A percentile compares a stretch with the other conserved stretches of the same genome.
phyloP scores from a whole-genome alignment of 768 basidiomycete genomes.

The Russula vinacea region DNA sequence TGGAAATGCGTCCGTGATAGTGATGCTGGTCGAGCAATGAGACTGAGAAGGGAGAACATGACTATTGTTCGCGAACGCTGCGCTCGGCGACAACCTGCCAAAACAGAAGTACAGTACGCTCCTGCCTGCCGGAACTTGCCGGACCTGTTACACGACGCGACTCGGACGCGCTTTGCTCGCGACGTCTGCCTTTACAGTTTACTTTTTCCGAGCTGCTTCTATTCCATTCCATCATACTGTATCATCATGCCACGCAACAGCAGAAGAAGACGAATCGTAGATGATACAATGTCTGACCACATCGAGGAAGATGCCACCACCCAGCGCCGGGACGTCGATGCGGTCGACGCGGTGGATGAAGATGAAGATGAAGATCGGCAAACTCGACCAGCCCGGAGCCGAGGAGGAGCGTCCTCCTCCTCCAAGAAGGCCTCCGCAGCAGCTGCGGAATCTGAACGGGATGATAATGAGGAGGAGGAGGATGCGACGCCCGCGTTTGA shows the following conservation, averaged over 20 bases:
- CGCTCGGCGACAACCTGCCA: not conserved
- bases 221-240: not conserved
- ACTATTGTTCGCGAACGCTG: not conserved
- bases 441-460: constrained; percentile 31
- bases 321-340: constrained; percentile 38
- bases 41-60: constrained; percentile 23
- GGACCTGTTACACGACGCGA: constrained; percentile 5
- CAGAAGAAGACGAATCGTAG: constrained; percentile 39
- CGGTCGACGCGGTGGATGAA: constrained; percentile 46
- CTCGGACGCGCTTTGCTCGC: not conserved
- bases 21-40: constrained; percentile 17
- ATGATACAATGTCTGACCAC: constrained; percentile 51
- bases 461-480: constrained; percentile 36
- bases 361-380: constrained; percentile 37
- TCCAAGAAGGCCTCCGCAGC: not conserved
- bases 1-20: constrained; percentile 10
- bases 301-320: constrained; percentile 50
- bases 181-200: not conserved
- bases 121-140: constrained; percentile 25
- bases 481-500: constrained; percentile 44
- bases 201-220: not conserved
- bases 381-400: constrained; percentile 35
- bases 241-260: constrained; percentile 42
- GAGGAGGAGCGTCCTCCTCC: constrained; percentile 10
- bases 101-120: not conserved